A percentile compares a stretch with the other conserved stretches of the same genome.
These are phyloP conservation scores for Yarrowia sp. DNA, from an alignment of 805 yeast species.

Conservation along the genomic window DNA sequence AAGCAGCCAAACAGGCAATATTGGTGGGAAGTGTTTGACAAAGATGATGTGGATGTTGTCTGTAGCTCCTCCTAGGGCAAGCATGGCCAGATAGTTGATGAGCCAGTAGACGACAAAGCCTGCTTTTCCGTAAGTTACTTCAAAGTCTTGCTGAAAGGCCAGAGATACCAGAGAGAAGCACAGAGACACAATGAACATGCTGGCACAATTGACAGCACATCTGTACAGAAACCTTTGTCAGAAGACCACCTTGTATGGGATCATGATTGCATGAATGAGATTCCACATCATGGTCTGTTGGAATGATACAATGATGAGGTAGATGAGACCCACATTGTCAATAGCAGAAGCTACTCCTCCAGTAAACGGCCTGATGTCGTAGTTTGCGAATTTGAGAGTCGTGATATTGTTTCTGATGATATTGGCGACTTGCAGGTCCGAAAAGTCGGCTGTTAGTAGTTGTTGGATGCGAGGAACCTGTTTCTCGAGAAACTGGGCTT, in stretches of 20 bases:
- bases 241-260: slow-evolving; percentile 6
- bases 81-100: slow-evolving; percentile 69
- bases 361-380: slow-evolving; percentile 40
- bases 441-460: background rate
- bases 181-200: slow-evolving; percentile 59
- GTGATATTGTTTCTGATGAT: slow-evolving; percentile 13
- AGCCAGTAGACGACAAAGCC: slow-evolving; percentile 83
- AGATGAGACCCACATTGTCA: slow-evolving; percentile 67
- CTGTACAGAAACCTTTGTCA: slow-evolving; percentile 26
- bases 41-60: slow-evolving; percentile 66
- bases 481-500: slow-evolving; percentile 14
- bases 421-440: background rate
- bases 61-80: slow-evolving; percentile 77
- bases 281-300: slow-evolving; percentile 60
- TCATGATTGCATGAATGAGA: slow-evolving; percentile 38
- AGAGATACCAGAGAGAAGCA: slow-evolving; percentile 66
- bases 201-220: slow-evolving; percentile 3
- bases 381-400: background rate
- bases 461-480: slow-evolving; percentile 12
- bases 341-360: slow-evolving; percentile 50
- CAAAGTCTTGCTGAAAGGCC: slow-evolving; percentile 70
- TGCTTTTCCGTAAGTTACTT: slow-evolving; percentile 63
- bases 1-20: slow-evolving; percentile 73
- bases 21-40: slow-evolving; percentile 64
- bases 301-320: slow-evolving; percentile 72